Base-by-base conservation (phyloP, 1,284 basidiomycete species). In the Sporisorium exsertum region DNA sequence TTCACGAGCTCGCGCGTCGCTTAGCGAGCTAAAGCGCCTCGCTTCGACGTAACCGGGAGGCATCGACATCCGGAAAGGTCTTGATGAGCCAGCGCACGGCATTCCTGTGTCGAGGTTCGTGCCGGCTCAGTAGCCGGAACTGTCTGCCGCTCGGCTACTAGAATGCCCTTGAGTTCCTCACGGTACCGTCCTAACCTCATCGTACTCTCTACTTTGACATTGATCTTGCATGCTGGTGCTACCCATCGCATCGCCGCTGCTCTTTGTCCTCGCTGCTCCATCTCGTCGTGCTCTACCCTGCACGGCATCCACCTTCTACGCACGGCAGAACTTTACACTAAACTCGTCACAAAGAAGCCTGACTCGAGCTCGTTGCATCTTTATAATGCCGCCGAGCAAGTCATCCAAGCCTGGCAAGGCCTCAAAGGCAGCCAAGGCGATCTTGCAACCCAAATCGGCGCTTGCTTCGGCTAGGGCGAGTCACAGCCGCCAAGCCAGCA, bases 351-450 rank as follows among this genome's bases (percentile, higher is more conserved):
- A 43, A 24, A 22, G 1, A 18, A 45, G 33, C 22, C 15, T 35
- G 8, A 37, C 37, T 3, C 29, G 9, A 29, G 16, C 37, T 42
- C 3, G 43, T 18, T 52, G 46, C 8, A 29, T 8, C n/a, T 22
- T 12, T 16, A 56, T 6, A 27, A 72, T 72, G 69, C 63, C 69
- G n/a, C 63, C 62, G 2, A 24, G 42, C 18, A 66, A 63, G 35
- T 40, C 63, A 7, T 35, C 37, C 27, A 72, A 66, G 59, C 47
- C 55, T 4, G 26, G 18, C 29, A 72, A 72, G 40, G 59, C 69
- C 49, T 61, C 69, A n/a, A 72, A 72, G 45, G 63, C 59, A 24
- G 69, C 69, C 37, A 72, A 72, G 37, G 69, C 69, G n/a, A 66
- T 72, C 40, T 45, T 72, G 22, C 69, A 72, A 59, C 63, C 69